phyloP scores from a whole-genome alignment of 1,139 yeast species.

The Diutina rugosa region DNA sequence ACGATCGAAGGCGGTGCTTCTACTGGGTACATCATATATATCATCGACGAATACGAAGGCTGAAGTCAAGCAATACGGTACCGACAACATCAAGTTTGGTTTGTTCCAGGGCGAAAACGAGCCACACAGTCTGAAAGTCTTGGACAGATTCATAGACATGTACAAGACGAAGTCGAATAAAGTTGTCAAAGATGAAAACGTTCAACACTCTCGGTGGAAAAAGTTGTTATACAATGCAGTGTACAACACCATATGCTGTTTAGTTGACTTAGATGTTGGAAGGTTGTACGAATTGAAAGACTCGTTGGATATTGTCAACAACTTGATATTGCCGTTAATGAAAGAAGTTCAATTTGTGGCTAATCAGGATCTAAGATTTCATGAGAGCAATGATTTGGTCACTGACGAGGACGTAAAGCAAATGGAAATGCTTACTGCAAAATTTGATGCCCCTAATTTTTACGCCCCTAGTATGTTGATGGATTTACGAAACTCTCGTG shows the following conservation, averaged over 20 bases:
- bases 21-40: background rate
- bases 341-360: conserved; percentile 49
- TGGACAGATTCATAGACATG: conserved; percentile 28
- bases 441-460: conserved; percentile 44
- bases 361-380: conserved; percentile 25
- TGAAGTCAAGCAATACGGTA: background rate
- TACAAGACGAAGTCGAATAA: conserved; percentile 33
- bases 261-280: conserved; percentile 38
- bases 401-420: conserved; percentile 16
- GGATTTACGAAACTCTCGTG: conserved; percentile 59
- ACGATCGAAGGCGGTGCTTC: background rate
- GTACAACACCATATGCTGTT: conserved; percentile 46
- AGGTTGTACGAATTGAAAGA: background rate
- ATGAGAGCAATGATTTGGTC: background rate
- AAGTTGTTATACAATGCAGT: conserved; percentile 61
- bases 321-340: conserved; percentile 50
- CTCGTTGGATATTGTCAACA: conserved; percentile 23
- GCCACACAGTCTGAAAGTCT: conserved; percentile 4
- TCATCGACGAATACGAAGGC: background rate
- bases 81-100: background rate
- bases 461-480: conserved; percentile 67
- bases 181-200: conserved; percentile 33
- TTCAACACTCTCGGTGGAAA: conserved; percentile 54
- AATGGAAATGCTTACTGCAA: conserved; percentile 30
- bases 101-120: conserved; percentile 9